These are phyloP conservation scores for Dryadomyces quercivorus DNA, from an alignment of 2,329 filamentous ascomycete genomes.

Conservation along the genomic window DNA sequence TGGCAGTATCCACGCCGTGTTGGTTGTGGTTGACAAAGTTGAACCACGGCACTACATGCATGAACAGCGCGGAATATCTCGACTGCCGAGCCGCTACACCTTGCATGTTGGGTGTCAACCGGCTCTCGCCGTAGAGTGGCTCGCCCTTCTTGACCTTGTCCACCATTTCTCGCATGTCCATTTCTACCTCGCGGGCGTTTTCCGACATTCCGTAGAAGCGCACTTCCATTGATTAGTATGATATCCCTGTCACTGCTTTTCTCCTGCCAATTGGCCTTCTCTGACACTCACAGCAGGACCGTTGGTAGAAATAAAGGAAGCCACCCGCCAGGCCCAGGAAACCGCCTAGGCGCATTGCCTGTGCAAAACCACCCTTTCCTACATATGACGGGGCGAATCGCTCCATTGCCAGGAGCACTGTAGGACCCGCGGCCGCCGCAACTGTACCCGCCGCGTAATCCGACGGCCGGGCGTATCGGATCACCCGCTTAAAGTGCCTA, in stretches of 20 bases:
- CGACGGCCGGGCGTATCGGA: conserved; percentile 72
- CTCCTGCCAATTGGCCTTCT: background rate
- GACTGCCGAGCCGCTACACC: conserved; percentile 88
- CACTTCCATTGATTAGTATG: conserved; percentile 37
- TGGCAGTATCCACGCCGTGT: conserved; percentile 95
- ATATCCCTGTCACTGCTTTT: background rate
- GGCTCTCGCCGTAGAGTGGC: conserved; percentile 73
- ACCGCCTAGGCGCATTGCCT: conserved; percentile 67
- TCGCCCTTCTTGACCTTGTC: conserved; percentile 86
- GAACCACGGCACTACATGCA: conserved; percentile 85
- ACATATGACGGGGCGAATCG: conserved; percentile 74
- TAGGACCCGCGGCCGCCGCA: conserved; percentile 60
- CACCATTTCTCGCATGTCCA: conserved; percentile 99
- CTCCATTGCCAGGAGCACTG: conserved; percentile 68
- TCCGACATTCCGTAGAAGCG: conserved; percentile 94
- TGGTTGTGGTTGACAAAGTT: conserved; percentile 96
- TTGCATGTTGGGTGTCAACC: conserved; percentile 78
- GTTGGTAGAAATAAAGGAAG: conserved; percentile 75
- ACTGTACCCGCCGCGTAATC: conserved; percentile 66
- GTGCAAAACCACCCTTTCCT: conserved; percentile 69
- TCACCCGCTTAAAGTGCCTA: conserved; percentile 83
- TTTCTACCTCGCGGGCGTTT: conserved; percentile 80
- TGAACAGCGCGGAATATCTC: conserved; percentile 74
- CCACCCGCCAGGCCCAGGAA: conserved; percentile 64
- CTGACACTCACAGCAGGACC: conserved; percentile 62